Conservation (phyloP, 106 monocot genomes). For the Dendrobium nobile region DNA sequence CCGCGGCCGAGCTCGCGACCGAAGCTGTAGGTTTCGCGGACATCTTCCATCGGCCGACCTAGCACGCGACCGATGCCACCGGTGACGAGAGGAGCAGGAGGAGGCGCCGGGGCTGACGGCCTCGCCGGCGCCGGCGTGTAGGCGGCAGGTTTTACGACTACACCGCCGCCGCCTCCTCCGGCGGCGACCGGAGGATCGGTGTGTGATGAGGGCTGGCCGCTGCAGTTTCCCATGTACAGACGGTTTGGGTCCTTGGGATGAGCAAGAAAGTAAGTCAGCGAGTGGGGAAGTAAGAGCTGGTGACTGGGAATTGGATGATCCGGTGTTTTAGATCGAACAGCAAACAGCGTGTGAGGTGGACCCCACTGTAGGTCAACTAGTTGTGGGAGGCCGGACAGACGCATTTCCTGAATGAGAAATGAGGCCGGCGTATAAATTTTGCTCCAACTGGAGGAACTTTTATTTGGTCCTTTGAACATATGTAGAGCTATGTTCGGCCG, state of each 20-base stretch:
- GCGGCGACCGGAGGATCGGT: background rate
- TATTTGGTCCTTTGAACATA: too few species aligned
- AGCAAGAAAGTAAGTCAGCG: background rate
- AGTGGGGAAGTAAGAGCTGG: background rate
- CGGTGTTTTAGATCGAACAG: background rate
- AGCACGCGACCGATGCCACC: slow-evolving; percentile 36
- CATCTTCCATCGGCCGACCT: slow-evolving; percentile 45
- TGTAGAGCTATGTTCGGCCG: too few species aligned
- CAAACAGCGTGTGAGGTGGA: background rate
- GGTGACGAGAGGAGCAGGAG: background rate
- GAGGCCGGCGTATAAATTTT: too few species aligned
- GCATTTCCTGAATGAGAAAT: too few species aligned
- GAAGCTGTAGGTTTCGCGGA: slow-evolving; percentile 44
- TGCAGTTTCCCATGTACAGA: slow-evolving; percentile 1
- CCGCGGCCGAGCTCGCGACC: slow-evolving; percentile 61
- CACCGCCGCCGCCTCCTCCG: background rate
- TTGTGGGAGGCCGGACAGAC: too few species aligned
- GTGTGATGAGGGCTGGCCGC: background rate
- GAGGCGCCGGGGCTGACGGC: slow-evolving; percentile 1
- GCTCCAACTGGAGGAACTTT: too few species aligned
- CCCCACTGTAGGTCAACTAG: background rate
- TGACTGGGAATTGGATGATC: background rate
- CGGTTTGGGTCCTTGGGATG: background rate
- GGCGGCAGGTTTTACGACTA: background rate
- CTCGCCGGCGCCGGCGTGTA: background rate